Base-by-base conservation (phyloP, 345 rosid species). In the Excoecaria cochinchinensis region DNA sequence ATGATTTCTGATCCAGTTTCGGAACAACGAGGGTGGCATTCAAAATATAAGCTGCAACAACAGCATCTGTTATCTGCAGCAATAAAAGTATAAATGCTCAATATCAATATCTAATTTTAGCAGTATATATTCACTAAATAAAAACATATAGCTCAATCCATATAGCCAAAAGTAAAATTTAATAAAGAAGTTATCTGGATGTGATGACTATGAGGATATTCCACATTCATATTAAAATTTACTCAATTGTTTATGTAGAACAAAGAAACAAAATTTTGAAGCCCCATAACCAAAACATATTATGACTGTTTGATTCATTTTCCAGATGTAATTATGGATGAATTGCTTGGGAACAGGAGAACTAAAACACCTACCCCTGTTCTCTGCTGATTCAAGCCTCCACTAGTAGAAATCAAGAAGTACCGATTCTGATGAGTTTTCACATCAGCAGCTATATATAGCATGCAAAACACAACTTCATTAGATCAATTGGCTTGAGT, bases 1-100 rank as follows among this genome's bases (percentile, higher is more conserved):
- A 95, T 2, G 99, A 95, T 9, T 90, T 82, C 77, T 89, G 90
- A 84, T 92, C 99, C 71, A 95, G 84, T 80, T 86, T 90, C 66
- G 99, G 99, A 65, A 95, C 80, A 60, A 95, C 88, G 59, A 95
- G 98, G 80, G 93, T 91, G 19, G 97, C 97, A 84, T 95, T 92
- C 73, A 95, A 83, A 72, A 95, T 91, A 85, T 95, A 95, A 55
- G 98, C 98, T 38, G 88, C 99, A 82, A 88, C 94, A 9, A 92
- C 98, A 53, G 92, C 94, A 31, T 31, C 31, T 31, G 31, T 31
- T 31, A 31, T 31, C 31, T 31, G 90, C 82, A 69, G 50, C 44
- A 68, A 73, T 12, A 59, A 66, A 36, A 31, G 31, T 31, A 31
- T 31, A 58, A 24, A 21, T 1, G 52, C 12, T 72, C 42, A 52